Base-by-base conservation (phyloP, 352 stramenopile species). In the Phytophthora nicotianae region DNA sequence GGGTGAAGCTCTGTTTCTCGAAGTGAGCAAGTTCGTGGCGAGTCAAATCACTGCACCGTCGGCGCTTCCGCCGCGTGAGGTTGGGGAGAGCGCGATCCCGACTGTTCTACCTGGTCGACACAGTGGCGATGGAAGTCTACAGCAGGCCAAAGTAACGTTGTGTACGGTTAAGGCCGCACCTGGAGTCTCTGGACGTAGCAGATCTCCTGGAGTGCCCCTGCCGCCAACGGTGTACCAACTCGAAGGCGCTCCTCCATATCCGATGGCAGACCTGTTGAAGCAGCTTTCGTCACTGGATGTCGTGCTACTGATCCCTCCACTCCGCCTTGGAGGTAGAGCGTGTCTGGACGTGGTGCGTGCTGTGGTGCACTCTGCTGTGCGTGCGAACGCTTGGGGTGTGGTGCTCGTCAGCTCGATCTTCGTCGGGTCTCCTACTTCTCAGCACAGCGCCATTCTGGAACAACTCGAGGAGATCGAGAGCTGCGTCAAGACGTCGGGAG, bases 331-430 rank as follows among this genome's bases (percentile, higher is more conserved):
- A 21, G 50, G 65, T 0, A 52, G 58, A 17, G 63, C 81, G 27
- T 89, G 82, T 49, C 70, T 89, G 41, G 82, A 90, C 16, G 70
- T 91, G 41, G 62, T 89, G 24, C 72, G 70, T 14, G 64, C 68
- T 0, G 77, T 91, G 16, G 68, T 90, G 0, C 72, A 83, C 19
- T 82, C 84, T 6, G 70, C 71, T 2, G 59, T 57, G 3, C 72
- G 72, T 13, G 78, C 84, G 0, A 73, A 85, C n/a, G 81, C 70
- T 0, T 91, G 84, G 82, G 84, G 84, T 26, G 79, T 93, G 8
- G 82, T 93, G 27, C 29, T 93, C 0, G 81, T 91, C 23, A 90
- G 82, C 40, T 83, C 80, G 3, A 60, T 93, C 21, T 91, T 87
- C 47, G 82, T 79, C 19, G 66, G 71, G n/a, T 68, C 65, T 1